Evolutionary conservation across 805 yeast genomes (phyloP).

Genomic region (Starmera quercuum): DNA sequence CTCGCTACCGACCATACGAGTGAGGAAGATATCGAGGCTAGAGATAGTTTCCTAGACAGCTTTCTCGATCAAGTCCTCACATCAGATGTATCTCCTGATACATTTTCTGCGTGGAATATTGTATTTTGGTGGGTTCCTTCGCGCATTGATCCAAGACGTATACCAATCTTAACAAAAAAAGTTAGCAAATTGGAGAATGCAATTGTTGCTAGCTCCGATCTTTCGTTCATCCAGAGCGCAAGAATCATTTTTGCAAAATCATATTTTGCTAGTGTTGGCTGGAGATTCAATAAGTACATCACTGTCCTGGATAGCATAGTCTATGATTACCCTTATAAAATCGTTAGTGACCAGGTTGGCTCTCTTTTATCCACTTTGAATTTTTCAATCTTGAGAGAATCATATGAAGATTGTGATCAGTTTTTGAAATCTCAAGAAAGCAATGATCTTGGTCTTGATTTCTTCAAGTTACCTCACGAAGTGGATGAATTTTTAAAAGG

Average conservation of each 20-base stretch:
- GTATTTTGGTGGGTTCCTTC: conserved; percentile 69
- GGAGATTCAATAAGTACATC: conserved; percentile 48
- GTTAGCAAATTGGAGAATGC: conserved; percentile 35
- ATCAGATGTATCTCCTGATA: conserved; percentile 66
- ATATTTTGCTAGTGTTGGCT: conserved; percentile 39
- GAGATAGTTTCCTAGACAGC: conserved; percentile 39
- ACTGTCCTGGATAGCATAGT: conserved; percentile 32
- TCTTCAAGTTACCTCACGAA: conserved; percentile 21
- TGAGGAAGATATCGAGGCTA: conserved; percentile 20
- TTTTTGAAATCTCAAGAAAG: conserved; percentile 31
- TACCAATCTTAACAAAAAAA: conserved; percentile 39
- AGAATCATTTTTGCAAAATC: conserved; percentile 49
- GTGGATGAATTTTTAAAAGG: conserved; percentile 30
- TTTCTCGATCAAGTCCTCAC: conserved; percentile 41
- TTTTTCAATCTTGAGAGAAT: conserved; percentile 33
- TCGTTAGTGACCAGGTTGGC: conserved; percentile 65
- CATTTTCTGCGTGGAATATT: conserved; percentile 64
- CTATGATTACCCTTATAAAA: conserved; percentile 59
- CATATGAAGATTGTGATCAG: conserved; percentile 28
- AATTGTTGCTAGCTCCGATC: conserved; percentile 41
- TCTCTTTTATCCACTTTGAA: conserved; percentile 36
- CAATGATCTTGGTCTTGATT: conserved; percentile 27
- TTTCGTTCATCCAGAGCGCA: conserved; percentile 60
- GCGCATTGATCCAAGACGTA: conserved; percentile 60
- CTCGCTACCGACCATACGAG: conserved; percentile 38